phyloP scores from a whole-genome alignment of 345 rosid species.

The Pistacia integerrima region DNA sequence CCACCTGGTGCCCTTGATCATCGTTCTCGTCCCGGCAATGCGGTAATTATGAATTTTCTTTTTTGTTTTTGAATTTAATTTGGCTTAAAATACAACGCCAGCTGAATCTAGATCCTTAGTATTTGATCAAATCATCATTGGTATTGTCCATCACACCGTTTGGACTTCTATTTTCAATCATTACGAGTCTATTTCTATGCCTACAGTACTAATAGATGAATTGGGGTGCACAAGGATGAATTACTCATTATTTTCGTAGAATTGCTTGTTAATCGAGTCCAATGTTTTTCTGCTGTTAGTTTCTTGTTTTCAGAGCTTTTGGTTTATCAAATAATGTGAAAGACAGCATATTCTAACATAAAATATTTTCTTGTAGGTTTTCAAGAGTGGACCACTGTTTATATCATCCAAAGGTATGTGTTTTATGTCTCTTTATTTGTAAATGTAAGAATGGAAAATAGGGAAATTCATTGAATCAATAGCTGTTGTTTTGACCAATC shows the following conservation, averaged over 20 bases:
- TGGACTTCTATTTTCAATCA: neutral
- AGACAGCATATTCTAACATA: neutral
- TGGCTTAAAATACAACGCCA: neutral
- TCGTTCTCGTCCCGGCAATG: slow-evolving; percentile 50
- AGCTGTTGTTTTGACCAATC: neutral
- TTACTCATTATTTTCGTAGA: neutral
- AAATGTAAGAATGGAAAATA: slow-evolving; percentile 1
- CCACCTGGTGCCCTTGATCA: slow-evolving; percentile 34
- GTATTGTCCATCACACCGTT: neutral
- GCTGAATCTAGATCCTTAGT: neutral
- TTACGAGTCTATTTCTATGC: neutral
- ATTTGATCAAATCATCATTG: neutral
- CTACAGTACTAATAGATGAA: neutral
- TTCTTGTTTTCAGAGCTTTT: slow-evolving; percentile 4
- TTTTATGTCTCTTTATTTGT: slow-evolving; percentile 13
- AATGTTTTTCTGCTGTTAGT: neutral
- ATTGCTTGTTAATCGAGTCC: neutral
- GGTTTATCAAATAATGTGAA: neutral
- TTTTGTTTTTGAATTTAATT: slow-evolving; percentile 2
- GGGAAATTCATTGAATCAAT: neutral
- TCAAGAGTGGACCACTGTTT: slow-evolving; percentile 84
- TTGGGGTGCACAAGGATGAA: neutral
- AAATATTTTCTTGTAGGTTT: slow-evolving; percentile 52
- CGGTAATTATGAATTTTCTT: slow-evolving; percentile 31
- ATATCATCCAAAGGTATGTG: slow-evolving; percentile 79